Conservation (phyloP, 202 grass and related monocot genomes). For the Panicum virgatum region DNA sequence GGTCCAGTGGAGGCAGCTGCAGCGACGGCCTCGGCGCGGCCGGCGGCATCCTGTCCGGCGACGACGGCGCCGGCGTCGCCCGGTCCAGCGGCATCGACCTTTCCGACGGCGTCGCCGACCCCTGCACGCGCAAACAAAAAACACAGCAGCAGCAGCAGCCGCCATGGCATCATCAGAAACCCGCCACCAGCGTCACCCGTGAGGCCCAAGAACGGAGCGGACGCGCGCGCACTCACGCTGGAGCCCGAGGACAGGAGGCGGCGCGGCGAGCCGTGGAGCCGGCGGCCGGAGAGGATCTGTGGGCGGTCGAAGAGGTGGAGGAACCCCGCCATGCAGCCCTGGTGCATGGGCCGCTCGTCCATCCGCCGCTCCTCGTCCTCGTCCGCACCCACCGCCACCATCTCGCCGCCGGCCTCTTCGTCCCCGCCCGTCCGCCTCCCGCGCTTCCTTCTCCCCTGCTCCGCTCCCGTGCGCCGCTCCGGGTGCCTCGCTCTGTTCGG, state of each 20-base stretch:
- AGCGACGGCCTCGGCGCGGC: slow-evolving; percentile 54
- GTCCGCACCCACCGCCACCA: slow-evolving; percentile 43
- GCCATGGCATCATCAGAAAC: not conserved
- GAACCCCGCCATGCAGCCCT: slow-evolving; percentile 88
- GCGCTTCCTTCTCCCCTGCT: not conserved
- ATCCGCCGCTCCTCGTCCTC: slow-evolving; percentile 52
- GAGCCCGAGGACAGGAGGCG: slow-evolving; percentile 29
- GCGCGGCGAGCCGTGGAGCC: slow-evolving; percentile 39
- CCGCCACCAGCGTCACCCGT: not conserved
- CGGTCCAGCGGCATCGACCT: slow-evolving; percentile 49
- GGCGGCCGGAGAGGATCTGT: slow-evolving; percentile 49
- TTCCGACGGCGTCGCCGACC: slow-evolving; percentile 81
- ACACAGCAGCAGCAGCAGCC: not conserved
- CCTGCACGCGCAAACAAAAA: slow-evolving; percentile 3
- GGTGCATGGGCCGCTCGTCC: slow-evolving; percentile 62
- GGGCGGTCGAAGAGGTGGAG: slow-evolving; percentile 83
- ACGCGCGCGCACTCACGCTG: not conserved
- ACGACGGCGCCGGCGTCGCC: slow-evolving; percentile 37
- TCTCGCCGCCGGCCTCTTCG: no score
- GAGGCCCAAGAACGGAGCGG: accelerated
- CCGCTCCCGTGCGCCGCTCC: not conserved
- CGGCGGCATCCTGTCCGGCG: slow-evolving; percentile 46
- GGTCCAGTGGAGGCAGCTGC: slow-evolving; percentile 48
- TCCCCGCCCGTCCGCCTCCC: not conserved
- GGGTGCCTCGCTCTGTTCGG: slow-evolving; percentile 24